A percentile compares a stretch with the other conserved stretches of the same genome.
Conservation (phyloP, 2,329 filamentous ascomycete genomes). For the Emericellopsis atlantica region DNA sequence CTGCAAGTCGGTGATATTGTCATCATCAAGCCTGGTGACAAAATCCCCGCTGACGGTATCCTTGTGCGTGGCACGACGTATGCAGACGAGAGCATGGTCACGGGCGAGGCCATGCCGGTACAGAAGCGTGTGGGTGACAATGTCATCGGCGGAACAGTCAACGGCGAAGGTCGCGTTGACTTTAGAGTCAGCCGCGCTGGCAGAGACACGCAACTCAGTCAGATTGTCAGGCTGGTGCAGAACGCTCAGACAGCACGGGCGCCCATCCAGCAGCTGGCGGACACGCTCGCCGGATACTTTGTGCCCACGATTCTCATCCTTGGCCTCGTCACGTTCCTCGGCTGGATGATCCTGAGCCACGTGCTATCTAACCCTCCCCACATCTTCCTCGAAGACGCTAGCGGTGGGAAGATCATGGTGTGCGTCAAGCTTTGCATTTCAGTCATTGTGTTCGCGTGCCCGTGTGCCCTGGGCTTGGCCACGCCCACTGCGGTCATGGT, state of each 20-base stretch:
- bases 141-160: constrained; percentile 90
- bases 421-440: constrained; percentile 96
- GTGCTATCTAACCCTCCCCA: constrained; percentile 70
- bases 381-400: constrained; percentile 70
- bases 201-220: constrained; percentile 89
- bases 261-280: constrained; percentile 86
- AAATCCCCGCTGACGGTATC: constrained; percentile 85
- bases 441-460: constrained; percentile 95
- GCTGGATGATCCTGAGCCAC: constrained; percentile 93
- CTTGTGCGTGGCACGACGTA: constrained; percentile 86
- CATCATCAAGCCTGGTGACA: constrained; percentile 85
- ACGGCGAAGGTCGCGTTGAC: constrained; percentile 82
- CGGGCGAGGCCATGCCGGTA: constrained; percentile 91
- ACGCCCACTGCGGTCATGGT: constrained; percentile 99
- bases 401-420: constrained; percentile 89
- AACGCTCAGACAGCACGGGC: constrained; percentile 90
- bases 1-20: constrained; percentile 91
- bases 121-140: constrained; percentile 70
- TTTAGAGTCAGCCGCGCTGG: constrained; percentile 87
- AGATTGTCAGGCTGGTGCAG: constrained; percentile 97
- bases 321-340: constrained; percentile 71
- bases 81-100: constrained; percentile 97
- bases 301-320: constrained; percentile 80
- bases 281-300: constrained; percentile 86
- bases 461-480: constrained; percentile 88